These are phyloP conservation scores for Aspergillus egyptiacus DNA, from an alignment of 495 filamentous ascomycete species.

Conservation along the genomic window DNA sequence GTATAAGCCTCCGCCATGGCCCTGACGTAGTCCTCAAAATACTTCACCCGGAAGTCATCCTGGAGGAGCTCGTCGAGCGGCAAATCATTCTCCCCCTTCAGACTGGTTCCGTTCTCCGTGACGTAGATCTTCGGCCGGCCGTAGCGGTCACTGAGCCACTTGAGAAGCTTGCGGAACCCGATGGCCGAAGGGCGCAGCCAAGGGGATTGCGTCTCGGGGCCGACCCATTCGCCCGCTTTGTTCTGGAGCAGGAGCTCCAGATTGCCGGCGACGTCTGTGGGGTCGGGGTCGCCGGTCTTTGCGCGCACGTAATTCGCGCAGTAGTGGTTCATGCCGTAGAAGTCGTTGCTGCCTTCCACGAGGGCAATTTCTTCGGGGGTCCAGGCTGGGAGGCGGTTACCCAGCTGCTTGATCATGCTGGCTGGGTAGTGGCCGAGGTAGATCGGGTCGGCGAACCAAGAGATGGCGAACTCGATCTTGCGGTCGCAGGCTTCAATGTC, in stretches of 20 bases:
- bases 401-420: constrained; percentile 68
- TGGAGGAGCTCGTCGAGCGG: constrained; percentile 60
- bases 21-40: constrained; percentile 66
- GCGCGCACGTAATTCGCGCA: constrained; percentile 77
- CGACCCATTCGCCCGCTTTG: constrained; percentile 63
- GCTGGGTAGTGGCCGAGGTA: constrained; percentile 72
- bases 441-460: constrained; percentile 64
- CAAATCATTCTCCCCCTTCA: constrained; percentile 74
- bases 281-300: constrained; percentile 50
- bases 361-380: constrained; percentile 59
- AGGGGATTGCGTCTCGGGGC: constrained; percentile 67
- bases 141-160: constrained; percentile 75
- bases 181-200: constrained; percentile 67
- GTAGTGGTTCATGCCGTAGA: constrained; percentile 85
- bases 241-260: constrained; percentile 60
- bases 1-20: constrained; percentile 63
- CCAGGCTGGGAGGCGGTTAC: constrained; percentile 60
- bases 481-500: constrained; percentile 48
- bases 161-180: constrained; percentile 70
- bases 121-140: constrained; percentile 69
- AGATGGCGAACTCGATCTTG: constrained; percentile 51
- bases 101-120: constrained; percentile 74
- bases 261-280: constrained; percentile 64
- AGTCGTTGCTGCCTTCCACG: constrained; percentile 70
- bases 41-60: constrained; percentile 69